Percentiles rank a stretch among this genome's conserved stretches.
phyloP scores from a whole-genome alignment of 257 asterid genomes.

The Solanum etuberosum region DNA sequence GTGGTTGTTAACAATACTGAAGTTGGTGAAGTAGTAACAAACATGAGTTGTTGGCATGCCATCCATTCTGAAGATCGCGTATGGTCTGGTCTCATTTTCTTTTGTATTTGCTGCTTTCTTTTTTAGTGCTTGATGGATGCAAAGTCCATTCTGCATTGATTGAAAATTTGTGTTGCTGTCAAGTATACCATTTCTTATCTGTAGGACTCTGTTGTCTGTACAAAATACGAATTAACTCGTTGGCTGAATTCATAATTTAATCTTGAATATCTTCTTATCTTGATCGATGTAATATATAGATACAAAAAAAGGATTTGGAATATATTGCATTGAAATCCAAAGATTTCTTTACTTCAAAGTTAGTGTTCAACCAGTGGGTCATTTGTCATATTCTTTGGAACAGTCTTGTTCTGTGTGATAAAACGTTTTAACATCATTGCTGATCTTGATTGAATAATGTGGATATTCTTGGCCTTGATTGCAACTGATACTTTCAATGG shows the following conservation, averaged over 20 bases:
- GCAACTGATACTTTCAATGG: conserved; percentile 10
- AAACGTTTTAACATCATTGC: background rate
- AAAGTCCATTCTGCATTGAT: background rate
- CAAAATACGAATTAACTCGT: background rate
- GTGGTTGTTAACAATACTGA: background rate
- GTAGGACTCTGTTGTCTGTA: conserved; percentile 1
- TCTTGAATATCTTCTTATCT: background rate
- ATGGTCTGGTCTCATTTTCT: background rate
- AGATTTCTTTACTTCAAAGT: background rate
- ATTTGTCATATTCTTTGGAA: background rate
- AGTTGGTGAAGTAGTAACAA: background rate
- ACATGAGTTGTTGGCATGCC: background rate
- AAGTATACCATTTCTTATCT: background rate
- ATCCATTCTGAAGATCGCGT: background rate
- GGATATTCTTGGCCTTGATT: background rate
- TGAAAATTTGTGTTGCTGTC: conserved; percentile 1
- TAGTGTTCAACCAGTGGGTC: background rate
- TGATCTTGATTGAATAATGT: conserved; percentile 1
- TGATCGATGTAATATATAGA: background rate
- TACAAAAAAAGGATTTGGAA: background rate
- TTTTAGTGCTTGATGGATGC: background rate
- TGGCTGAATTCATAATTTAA: background rate
- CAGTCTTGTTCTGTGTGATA: background rate
- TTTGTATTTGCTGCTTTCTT: background rate
- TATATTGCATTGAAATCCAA: background rate